Conservation (phyloP, 176 grass and related monocot species). For the Thinopyrum elongatum region DNA sequence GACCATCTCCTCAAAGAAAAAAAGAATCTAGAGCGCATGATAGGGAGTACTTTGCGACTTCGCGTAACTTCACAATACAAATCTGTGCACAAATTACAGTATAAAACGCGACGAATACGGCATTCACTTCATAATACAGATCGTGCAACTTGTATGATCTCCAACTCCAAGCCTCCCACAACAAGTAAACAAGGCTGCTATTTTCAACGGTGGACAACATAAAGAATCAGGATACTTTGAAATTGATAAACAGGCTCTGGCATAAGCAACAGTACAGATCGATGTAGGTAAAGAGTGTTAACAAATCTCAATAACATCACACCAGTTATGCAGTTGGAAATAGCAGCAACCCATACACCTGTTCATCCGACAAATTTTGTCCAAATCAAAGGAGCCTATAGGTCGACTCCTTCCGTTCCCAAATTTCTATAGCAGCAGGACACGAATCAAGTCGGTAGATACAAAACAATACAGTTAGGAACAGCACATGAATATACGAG, state of each 20-base stretch:
- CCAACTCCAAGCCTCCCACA: not conserved
- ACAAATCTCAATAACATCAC: not conserved
- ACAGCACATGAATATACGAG: slow-evolving; percentile 22
- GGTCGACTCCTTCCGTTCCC: not conserved
- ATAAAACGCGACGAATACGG: not conserved
- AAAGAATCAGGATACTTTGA: not conserved
- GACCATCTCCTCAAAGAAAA: too few species aligned
- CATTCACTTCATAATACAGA: not conserved
- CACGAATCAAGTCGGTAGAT: not conserved
- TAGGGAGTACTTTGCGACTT: too few species aligned
- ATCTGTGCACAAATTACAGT: not conserved
- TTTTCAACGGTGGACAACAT: not conserved
- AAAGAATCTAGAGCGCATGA: too few species aligned
- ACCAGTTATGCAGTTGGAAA: not conserved
- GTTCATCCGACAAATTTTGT: not conserved
- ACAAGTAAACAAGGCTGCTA: not conserved
- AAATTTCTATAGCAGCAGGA: not conserved
- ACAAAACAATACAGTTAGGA: not conserved
- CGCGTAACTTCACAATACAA: not conserved
- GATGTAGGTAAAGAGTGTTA: not conserved
- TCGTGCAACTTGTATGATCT: not conserved
- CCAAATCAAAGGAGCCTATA: not conserved
- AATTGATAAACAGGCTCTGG: not conserved
- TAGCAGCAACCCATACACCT: not conserved
- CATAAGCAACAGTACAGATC: not conserved